phyloP scores from a whole-genome alignment of 2,329 filamentous ascomycete genomes.

The Lachnellula hyalina region DNA sequence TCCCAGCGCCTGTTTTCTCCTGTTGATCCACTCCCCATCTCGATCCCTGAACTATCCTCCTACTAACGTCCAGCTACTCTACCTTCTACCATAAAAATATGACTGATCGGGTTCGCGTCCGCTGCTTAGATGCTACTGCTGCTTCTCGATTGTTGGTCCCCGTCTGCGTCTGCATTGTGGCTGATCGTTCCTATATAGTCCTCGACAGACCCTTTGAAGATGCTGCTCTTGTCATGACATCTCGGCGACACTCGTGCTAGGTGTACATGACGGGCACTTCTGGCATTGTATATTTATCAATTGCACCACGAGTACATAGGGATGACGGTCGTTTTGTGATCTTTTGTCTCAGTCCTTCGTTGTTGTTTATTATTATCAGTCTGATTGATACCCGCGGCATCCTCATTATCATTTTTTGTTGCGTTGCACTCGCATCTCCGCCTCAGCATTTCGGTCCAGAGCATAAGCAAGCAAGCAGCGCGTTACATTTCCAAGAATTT shows the following conservation, averaged over 20 bases:
- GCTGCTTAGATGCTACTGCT: constrained; percentile 3
- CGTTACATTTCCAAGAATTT: constrained; percentile 9
- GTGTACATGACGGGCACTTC: constrained; percentile 16
- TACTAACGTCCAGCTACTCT: constrained; percentile 23
- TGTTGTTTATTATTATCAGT: constrained; percentile 4
- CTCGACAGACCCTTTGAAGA: constrained; percentile 18
- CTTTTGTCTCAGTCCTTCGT: constrained; percentile 23
- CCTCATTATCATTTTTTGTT: constrained; percentile 2
- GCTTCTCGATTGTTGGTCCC: constrained; percentile 19
- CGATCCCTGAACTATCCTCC: constrained; percentile 19
- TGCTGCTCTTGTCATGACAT: constrained; percentile 20
- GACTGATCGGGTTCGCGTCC: constrained; percentile 28
- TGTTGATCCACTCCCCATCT: constrained; percentile 20
- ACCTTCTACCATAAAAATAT: constrained; percentile 18
- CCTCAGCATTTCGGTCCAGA: not conserved
- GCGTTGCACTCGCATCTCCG: not conserved
- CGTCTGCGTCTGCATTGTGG: constrained; percentile 9
- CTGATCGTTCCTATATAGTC: constrained; percentile 24
- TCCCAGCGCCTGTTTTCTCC: constrained; percentile 15
- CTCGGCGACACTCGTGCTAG: constrained; percentile 23
- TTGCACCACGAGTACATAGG: constrained; percentile 18
- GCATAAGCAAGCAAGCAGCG: not conserved
- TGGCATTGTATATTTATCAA: constrained; percentile 26
- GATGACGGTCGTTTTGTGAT: constrained; percentile 23
- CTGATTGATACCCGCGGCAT: not conserved